These are phyloP conservation scores for Thinopyrum elongatum DNA, from an alignment of 176 grass and related monocot species.

Conservation along the genomic window DNA sequence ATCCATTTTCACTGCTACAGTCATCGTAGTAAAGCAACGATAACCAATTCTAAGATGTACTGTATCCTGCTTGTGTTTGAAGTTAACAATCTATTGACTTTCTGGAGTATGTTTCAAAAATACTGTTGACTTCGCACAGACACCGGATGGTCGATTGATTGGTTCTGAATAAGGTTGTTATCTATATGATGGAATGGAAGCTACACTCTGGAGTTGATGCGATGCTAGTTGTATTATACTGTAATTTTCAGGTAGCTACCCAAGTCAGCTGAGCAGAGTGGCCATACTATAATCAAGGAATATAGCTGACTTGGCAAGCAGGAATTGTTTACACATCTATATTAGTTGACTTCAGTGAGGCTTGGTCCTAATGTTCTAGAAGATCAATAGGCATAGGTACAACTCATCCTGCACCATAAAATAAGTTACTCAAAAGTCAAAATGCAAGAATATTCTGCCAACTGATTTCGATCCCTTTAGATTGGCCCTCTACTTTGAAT, in stretches of 20 bases:
- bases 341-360: conserved; percentile 21
- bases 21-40: background rate
- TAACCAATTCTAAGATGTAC: background rate
- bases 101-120: background rate
- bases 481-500: conserved; percentile 7
- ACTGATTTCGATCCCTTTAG: background rate
- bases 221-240: background rate
- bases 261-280: background rate
- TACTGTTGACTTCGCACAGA: conserved; percentile 24
- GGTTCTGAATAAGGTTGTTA: conserved; percentile 25
- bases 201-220: background rate
- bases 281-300: background rate
- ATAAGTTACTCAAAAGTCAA: conserved; percentile 9
- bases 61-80: background rate
- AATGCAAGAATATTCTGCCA: conserved; percentile 2
- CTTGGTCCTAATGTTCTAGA: conserved; percentile 14
- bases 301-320: conserved; percentile 25
- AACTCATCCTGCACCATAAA: background rate
- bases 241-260: background rate
- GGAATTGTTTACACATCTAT: conserved; percentile 12
- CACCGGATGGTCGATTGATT: background rate
- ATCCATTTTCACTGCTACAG: too few relatives aligned
- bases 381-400: conserved; percentile 16
- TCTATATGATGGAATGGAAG: background rate
- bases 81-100: background rate